Base-by-base conservation (phyloP, 2,329 filamentous ascomycete species). In the Thielaviopsis euricoi region DNA sequence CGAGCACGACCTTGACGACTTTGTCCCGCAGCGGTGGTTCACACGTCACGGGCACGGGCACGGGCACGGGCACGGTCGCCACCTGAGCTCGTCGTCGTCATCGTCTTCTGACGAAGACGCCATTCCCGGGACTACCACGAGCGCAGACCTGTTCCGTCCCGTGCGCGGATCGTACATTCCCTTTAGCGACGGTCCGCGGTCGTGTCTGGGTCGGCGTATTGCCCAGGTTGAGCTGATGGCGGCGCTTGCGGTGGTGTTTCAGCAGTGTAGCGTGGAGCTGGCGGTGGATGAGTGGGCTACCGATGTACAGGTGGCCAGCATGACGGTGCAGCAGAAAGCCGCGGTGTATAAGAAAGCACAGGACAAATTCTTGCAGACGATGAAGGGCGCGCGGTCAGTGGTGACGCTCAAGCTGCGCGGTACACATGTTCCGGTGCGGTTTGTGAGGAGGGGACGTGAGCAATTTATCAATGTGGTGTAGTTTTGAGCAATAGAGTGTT, bases 21-120 rank as follows among this genome's bases (percentile, higher is more conserved):
- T 83, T 68, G 73, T 81, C 53, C 86, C 87, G 0, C 83, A 87
- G 67, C 77, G 87, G 50, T 90, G 87, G 87, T 78, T 87, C 62
- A 67, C 65, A 25, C 6, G 17, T 25, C 17, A 4, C 17, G 65
- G 63, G 10, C 65, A 58, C 19, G 64, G n/a, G n/a, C n/a, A n/a
- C n/a, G n/a, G n/a, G n/a, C n/a, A 57, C 46, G 13, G 57, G 64
- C 6, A 62, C 29, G 62, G 46, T 22, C 26, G 55, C 15, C 48
- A 49, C 29, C 29, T n/a, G 3, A 25, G 48, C 26, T 33, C 43
- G 58, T 7, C 66, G 66, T 22, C 60, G 64, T 23, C 55, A 64
- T 2, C 70, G 69, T 17, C 67, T 73, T 13, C 21, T 2, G 68
- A 70, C 15, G 70, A 71, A 2, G 69, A 77, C 53, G 70, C 70